These are phyloP conservation scores for Scolecobasidium constrictum DNA, from an alignment of 2,329 filamentous ascomycete species.

Conservation along the genomic window DNA sequence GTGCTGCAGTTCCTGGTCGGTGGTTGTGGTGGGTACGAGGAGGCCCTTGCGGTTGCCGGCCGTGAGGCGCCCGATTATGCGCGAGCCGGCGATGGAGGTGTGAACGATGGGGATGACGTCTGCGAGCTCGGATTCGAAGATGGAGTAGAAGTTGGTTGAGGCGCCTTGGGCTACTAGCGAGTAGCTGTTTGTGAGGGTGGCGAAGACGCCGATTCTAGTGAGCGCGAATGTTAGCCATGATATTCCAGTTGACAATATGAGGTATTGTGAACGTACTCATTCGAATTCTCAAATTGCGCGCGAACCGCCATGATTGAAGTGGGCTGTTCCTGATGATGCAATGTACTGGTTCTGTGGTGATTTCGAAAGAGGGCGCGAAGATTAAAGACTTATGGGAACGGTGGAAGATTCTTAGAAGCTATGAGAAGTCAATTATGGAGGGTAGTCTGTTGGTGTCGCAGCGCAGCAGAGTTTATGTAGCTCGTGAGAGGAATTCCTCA, in stretches of 20 bases:
- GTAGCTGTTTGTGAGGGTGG: constrained; percentile 95
- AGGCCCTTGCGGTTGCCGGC: constrained; percentile 95
- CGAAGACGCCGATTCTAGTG: constrained; percentile 83
- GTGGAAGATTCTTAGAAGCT: background rate
- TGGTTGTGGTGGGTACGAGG: constrained; percentile 88
- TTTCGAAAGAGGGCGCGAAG: background rate
- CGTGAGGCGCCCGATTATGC: constrained; percentile 91
- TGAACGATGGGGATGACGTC: constrained; percentile 96
- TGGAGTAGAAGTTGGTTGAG: constrained; percentile 89
- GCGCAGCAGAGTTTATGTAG: background rate
- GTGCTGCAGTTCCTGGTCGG: constrained; percentile 96
- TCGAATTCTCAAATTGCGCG: constrained; percentile 75
- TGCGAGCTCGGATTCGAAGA: constrained; percentile 96
- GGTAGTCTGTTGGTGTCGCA: background rate
- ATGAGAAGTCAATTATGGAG: background rate
- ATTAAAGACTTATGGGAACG: background rate
- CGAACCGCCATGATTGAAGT: constrained; percentile 38
- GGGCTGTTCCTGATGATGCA: too few species aligned
- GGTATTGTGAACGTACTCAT: constrained; percentile 67
- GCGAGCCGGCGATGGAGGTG: constrained; percentile 89
- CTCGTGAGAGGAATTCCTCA: background rate
- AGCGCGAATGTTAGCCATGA: constrained; percentile 5
- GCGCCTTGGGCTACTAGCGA: constrained; percentile 88
- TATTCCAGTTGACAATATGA: too few species aligned
- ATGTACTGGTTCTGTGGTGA: background rate